phyloP scores from a whole-genome alignment of 208 protist species.

The Phytomonas sp. region DNA sequence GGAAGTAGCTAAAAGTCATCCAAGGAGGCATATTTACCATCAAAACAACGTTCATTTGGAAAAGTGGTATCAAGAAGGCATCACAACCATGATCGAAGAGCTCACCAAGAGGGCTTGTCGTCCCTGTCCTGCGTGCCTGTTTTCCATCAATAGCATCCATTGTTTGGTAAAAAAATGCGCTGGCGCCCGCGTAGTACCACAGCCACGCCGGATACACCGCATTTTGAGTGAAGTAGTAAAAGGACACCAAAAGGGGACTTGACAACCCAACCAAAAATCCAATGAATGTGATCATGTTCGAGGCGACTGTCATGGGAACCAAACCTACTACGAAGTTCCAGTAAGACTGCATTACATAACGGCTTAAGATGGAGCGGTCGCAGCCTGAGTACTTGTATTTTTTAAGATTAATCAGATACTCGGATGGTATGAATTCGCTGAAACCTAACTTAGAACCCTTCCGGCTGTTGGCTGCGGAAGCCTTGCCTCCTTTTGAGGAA shows the following conservation, averaged over 20 bases:
- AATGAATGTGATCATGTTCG: conserved; percentile 81
- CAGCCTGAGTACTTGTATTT: conserved; percentile 78
- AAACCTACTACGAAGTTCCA: conserved; percentile 83
- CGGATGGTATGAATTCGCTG: conserved; percentile 57
- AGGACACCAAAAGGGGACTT: conserved; percentile 42
- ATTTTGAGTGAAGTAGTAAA: conserved; percentile 31
- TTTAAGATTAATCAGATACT: conserved; percentile 57
- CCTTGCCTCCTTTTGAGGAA: not conserved
- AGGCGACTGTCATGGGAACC: conserved; percentile 82
- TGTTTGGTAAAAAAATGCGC: conserved; percentile 88
- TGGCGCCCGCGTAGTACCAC: conserved; percentile 60
- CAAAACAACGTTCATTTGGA: conserved; percentile 50
- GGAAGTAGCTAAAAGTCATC: conserved; percentile 40
- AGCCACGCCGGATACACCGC: conserved; percentile 81
- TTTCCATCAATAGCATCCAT: conserved; percentile 95
- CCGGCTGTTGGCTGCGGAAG: not conserved
- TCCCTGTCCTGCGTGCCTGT: conserved; percentile 89
- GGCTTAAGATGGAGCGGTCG: conserved; percentile 63
- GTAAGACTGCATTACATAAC: conserved; percentile 72
- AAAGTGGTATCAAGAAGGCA: conserved; percentile 75
- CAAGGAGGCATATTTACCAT: conserved; percentile 29
- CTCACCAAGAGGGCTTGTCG: conserved; percentile 89
- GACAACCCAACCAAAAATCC: conserved; percentile 74
- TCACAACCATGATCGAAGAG: conserved; percentile 96
- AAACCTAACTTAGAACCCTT: not conserved